Evolutionary conservation across 176 grass and related monocot species (phyloP).

Genomic region (Cymbopogon citratus): DNA sequence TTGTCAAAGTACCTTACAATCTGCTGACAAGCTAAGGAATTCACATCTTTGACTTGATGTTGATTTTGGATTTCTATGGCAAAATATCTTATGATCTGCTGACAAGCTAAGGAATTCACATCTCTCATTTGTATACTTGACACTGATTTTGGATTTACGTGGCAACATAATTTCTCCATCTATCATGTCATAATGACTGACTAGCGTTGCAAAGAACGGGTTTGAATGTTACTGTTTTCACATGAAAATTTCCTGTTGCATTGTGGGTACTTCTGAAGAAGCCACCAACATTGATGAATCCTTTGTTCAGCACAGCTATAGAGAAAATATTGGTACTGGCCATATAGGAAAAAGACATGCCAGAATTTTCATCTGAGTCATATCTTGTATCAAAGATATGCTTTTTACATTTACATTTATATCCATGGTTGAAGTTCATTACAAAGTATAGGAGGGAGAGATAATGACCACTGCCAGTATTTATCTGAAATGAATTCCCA

Average conservation of each 20-base stretch:
- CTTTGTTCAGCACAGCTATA: not conserved
- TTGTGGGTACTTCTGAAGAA: slow-evolving; percentile 19
- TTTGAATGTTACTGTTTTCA: slow-evolving; percentile 4
- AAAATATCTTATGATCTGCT: slow-evolving; percentile 4
- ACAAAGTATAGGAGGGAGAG: not conserved
- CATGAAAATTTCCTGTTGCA: slow-evolving; percentile 9
- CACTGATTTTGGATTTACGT: slow-evolving; percentile 17
- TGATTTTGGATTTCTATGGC: slow-evolving; percentile 7
- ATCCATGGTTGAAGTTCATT: slow-evolving; percentile 7
- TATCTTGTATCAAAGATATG: slow-evolving; percentile 13
- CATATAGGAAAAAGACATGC: slow-evolving; percentile 13
- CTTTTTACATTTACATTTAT: slow-evolving; percentile 9
- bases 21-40: slow-evolving; percentile 2
- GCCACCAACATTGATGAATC: slow-evolving; percentile 4
- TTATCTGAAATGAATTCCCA: slow-evolving; percentile 12
- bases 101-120: not conserved
- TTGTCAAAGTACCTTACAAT: slow-evolving; percentile 5
- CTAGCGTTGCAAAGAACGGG: not conserved
- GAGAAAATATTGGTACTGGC: slow-evolving; percentile 1
- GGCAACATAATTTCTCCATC: not conserved
- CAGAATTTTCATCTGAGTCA: slow-evolving; percentile 6
- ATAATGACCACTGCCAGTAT: not conserved
- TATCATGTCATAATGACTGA: slow-evolving; percentile 2
- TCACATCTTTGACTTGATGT: not conserved
- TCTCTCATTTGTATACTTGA: not conserved